Evolutionary conservation across 768 basidiomycete genomes (phyloP), one percentile per base, ranked within the genome.

Genomic region (Paxillus rubicundulus): DNA sequence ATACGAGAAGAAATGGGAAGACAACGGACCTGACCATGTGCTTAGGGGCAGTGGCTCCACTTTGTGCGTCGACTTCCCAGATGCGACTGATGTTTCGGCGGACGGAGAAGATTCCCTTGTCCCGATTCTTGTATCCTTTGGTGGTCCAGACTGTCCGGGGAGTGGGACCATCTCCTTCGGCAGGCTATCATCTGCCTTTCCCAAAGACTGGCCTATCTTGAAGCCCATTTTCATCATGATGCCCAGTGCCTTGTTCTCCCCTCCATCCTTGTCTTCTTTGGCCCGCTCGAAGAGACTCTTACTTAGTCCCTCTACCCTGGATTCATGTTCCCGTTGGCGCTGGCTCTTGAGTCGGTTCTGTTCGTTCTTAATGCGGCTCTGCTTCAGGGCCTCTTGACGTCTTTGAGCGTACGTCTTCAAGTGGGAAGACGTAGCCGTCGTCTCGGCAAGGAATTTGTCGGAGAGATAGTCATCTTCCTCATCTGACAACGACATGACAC

Each of bases 141-240:
- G 34, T 28, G 49, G 37, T 21, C 13, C 32, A 21, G 53, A 38
- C 32, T 45, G 37, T 21, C 43, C 43, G 14, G 57, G 46, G 30
- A 53, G 21, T 34, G 52, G 17, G 28, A 40, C 9, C 27, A 53
- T 50, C 7, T 20, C 41, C 43, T 49, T 36, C 21, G 52, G 54
- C 49, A 46, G 47, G 50, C 48, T 52, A 13, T 59, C 61, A 20
- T 63, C 58, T 18, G 66, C 47, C 62, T 70, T 76, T 16, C 91
- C 90, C 27, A 93, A 76, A 13, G 88, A 77, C 66, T 92, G 83
- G 14, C 92, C 92, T 2, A 88, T 84, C 71, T 86, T 87, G 74
- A 90, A 94, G 1, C 92, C 92, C 92, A 93, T 93, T 72, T 89
- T 92, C 80, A 88, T 83, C 92, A 94, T 94, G 75, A 94, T 92